Percentiles rank a stretch among this genome's conserved stretches.
Evolutionary conservation across 352 stramenopile species (phyloP).

Genomic region (Bremia lactucae): DNA sequence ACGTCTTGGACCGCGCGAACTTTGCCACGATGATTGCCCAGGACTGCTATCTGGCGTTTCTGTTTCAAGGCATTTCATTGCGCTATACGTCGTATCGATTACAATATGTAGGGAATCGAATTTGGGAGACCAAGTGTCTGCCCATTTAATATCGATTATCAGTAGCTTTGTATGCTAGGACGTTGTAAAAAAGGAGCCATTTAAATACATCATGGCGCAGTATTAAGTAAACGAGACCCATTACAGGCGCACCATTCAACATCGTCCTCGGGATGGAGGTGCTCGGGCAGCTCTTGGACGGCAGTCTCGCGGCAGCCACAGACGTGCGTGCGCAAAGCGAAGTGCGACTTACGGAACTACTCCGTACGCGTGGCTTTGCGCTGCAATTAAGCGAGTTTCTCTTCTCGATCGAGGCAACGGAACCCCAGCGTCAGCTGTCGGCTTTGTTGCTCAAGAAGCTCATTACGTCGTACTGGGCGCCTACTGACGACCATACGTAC

Average conservation of each 20-base stretch:
- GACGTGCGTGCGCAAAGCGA: conserved; percentile 48
- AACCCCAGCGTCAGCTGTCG: conserved; percentile 50
- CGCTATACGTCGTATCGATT: conserved; percentile 66
- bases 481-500: conserved; percentile 31
- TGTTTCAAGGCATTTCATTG: conserved; percentile 66
- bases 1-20: conserved; percentile 43
- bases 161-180: background rate
- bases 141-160: conserved; percentile 31
- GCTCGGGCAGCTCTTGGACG: conserved; percentile 43
- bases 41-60: conserved; percentile 56
- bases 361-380: conserved; percentile 54
- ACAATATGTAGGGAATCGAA: conserved; percentile 76
- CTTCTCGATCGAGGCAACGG: conserved; percentile 26
- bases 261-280: conserved; percentile 18
- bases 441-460: conserved; percentile 72
- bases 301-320: conserved; percentile 33
- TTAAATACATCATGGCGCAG: too few relatives aligned
- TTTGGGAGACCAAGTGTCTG: conserved; percentile 79
- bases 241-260: conserved; percentile 2
- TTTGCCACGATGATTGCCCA: conserved; percentile 56
- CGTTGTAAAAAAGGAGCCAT: too few relatives aligned
- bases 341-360: conserved; percentile 47
- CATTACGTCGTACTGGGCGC: conserved; percentile 51
- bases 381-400: conserved; percentile 63
- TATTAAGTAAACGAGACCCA: background rate